Evolutionary conservation across 805 yeast species (phyloP), one percentile per base, ranked within the genome.

Genomic region (Candida hungchunana): DNA sequence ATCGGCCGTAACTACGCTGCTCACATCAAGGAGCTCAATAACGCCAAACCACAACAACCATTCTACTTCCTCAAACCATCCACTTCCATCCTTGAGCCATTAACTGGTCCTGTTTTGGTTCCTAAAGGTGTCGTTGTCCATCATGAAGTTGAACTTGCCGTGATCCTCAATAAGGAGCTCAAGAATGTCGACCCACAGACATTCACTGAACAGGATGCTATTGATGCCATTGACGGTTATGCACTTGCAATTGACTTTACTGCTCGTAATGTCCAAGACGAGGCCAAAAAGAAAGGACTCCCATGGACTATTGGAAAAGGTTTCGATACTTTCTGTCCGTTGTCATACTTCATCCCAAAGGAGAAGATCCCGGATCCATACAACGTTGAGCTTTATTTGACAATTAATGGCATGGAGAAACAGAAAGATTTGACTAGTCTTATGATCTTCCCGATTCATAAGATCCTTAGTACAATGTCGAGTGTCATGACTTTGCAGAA

Each of bases 241-340:
- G 84, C 94, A 1, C 67, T 93, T 43, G 89, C 97, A 0, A 74
- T 93, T 31, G 99, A 93, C 58, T 70, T 93, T 73, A 93, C 98
- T 7, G 97, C 96, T 0, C 75, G 99, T 59, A 87, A 89, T 53
- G 94, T 93, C 20, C 99, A 93, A 63, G 89, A 83, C 53, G 96
- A 79, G 52, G 96, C 96, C 24, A 93, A 93, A 63, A 73, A 72
- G 63, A 87, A 86, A 60, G 97, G 97, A 1, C 69, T 90, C 35
- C 98, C 99, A 5, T 93, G 99, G 99, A 64, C 90, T 5, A 86
- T 88, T 46, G 96, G 93, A 23, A 93, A 93, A 58, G 98, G 98
- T 0, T 90, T 88, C 59, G 99, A 93, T 55, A 90, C 98, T 0
- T 93, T 93, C 60, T 69, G 85, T 57, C 99, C 99, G 2, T 56